phyloP scores from a whole-genome alignment of 257 asterid species.

The Nicotiana knightiana region DNA sequence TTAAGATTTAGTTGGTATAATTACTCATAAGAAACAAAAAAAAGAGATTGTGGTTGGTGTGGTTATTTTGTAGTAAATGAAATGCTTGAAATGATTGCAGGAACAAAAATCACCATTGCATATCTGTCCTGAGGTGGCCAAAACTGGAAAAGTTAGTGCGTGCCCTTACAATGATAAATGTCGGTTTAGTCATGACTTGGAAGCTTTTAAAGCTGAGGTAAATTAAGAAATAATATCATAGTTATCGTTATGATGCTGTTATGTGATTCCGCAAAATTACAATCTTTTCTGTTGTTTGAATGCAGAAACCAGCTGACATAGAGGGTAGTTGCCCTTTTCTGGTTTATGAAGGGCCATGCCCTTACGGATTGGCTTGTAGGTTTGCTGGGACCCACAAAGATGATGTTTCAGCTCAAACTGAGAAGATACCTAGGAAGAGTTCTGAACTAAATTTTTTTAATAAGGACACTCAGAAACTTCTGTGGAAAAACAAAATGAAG shows the following conservation, averaged over 20 bases:
- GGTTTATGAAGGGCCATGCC: constrained; percentile 55
- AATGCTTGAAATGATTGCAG: constrained; percentile 25
- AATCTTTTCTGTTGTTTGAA: constrained; percentile 11
- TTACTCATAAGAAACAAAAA: too few relatives aligned
- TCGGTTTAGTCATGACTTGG: constrained; percentile 92
- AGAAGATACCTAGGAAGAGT: constrained; percentile 16
- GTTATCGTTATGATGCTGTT: neutral
- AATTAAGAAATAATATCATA: neutral
- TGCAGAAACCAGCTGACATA: constrained; percentile 86
- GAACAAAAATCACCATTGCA: constrained; percentile 67
- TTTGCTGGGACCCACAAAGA: constrained; percentile 64
- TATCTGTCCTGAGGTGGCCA: constrained; percentile 79
- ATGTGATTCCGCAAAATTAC: neutral
- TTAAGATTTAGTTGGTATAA: neutral
- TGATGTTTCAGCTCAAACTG: constrained; percentile 18
- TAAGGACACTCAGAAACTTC: constrained; percentile 88
- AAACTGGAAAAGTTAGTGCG: constrained; percentile 54
- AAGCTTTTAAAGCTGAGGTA: constrained; percentile 71
- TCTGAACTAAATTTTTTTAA: constrained; percentile 56
- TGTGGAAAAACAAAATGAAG: constrained; percentile 91
- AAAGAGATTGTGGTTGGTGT: neutral
- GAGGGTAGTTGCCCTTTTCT: constrained; percentile 78
- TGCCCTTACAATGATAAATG: constrained; percentile 63
- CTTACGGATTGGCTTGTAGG: constrained; percentile 82
- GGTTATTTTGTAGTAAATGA: neutral